A percentile compares a stretch with the other conserved stretches of the same genome.
phyloP scores from a whole-genome alignment of 148 eudicot species.

The Rheum nobile region DNA sequence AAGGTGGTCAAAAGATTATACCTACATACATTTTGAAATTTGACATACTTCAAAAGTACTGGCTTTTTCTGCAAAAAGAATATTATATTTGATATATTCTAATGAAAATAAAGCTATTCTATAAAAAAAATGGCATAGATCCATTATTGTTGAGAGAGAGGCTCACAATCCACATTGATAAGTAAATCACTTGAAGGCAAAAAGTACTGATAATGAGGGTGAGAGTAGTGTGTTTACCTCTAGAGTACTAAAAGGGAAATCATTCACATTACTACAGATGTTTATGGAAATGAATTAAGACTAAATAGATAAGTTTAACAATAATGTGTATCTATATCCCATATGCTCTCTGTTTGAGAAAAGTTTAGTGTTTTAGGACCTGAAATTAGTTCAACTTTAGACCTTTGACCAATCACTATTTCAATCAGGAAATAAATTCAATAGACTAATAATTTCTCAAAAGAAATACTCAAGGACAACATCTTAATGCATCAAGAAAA shows the following conservation, averaged over 20 bases:
- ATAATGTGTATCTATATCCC: slow-evolving; percentile 66
- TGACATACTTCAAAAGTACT: slow-evolving; percentile 75
- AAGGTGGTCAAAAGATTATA: slow-evolving; percentile 16
- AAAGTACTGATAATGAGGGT: not conserved
- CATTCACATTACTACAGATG: slow-evolving; percentile 77
- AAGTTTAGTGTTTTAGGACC: slow-evolving; percentile 94
- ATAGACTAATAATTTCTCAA: not conserved
- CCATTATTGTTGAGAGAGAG: too few species aligned
- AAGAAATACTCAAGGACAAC: not conserved
- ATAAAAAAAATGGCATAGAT: not conserved
- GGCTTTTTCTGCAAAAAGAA: slow-evolving; percentile 60
- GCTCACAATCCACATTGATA: not conserved
- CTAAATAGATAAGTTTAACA: not conserved
- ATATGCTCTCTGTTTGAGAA: slow-evolving; percentile 89
- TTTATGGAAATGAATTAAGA: not conserved
- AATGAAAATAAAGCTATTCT: not conserved
- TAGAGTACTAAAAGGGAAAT: slow-evolving; percentile 83
- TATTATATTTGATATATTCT: not conserved
- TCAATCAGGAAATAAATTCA: not conserved
- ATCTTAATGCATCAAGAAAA: not conserved
- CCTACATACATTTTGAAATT: slow-evolving; percentile 99
- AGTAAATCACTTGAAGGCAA: not conserved
- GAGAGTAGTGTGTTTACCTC: slow-evolving; percentile 33
- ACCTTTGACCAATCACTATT: not conserved
- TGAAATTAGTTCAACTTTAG: slow-evolving; percentile 20